Evolutionary conservation across 768 basidiomycete species (phyloP).

Genomic region (Mycena haematopus): DNA sequence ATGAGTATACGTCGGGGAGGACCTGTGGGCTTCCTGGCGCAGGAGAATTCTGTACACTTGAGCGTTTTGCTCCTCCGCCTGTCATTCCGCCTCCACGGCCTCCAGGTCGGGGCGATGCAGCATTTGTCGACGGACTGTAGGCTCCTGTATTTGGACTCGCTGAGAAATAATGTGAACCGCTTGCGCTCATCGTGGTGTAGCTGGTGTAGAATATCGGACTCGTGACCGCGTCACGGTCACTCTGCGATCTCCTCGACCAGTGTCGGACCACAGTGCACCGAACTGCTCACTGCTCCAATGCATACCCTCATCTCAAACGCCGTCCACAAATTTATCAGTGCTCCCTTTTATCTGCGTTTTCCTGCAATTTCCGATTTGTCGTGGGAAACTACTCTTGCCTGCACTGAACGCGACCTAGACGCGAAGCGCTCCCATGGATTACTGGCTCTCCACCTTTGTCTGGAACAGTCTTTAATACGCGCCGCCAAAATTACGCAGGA

Average conservation of each 20-base stretch:
- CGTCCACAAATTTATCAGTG: constrained; percentile 12
- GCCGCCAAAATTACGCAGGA: background rate
- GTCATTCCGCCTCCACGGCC: constrained; percentile 34
- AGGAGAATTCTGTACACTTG: constrained; percentile 35
- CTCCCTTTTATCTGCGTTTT: constrained; percentile 3
- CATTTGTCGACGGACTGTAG: constrained; percentile 9
- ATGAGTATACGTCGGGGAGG: constrained; percentile 17
- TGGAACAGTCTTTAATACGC: constrained; percentile 6
- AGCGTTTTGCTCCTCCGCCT: constrained; percentile 48
- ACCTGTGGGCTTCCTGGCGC: constrained; percentile 39
- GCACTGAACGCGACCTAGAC: constrained; percentile 15
- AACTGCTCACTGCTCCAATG: constrained; percentile 12
- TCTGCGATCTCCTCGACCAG: too few species aligned
- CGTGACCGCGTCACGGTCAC: too few species aligned
- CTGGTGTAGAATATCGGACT: too few species aligned
- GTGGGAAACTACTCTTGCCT: constrained; percentile 18
- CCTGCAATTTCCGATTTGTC: constrained; percentile 7
- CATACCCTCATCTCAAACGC: constrained; percentile 1
- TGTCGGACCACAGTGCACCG: too few species aligned
- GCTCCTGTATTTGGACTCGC: constrained; percentile 9
- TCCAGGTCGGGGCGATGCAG: constrained; percentile 3
- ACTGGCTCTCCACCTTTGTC: constrained; percentile 1
- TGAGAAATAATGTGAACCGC: background rate
- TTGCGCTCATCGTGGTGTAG: background rate
- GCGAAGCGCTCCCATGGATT: constrained; percentile 16